Conservation (phyloP, 176 grass and related monocot genomes). For the Saccharum officinarum region DNA sequence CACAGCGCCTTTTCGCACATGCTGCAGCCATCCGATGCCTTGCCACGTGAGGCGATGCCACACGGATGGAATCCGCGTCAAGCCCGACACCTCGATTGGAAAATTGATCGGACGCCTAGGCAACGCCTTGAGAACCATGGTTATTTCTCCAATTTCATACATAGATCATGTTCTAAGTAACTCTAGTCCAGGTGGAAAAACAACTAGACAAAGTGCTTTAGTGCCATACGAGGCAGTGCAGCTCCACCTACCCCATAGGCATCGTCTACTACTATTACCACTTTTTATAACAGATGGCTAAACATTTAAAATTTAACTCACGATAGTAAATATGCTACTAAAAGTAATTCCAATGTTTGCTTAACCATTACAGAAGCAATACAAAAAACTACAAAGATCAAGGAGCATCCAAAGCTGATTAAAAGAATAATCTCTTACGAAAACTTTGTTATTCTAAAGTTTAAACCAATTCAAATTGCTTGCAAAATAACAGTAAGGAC, state of each 20-base stretch:
- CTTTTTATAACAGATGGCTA: not conserved
- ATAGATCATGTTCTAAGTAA: not conserved
- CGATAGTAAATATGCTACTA: not conserved
- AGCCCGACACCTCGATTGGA: not conserved
- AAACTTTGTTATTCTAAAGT: not conserved
- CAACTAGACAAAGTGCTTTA: not conserved
- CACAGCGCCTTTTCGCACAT: not conserved
- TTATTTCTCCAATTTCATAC: not conserved
- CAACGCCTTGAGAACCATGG: not conserved
- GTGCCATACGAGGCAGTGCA: not conserved
- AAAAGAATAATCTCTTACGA: not conserved
- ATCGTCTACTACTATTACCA: not conserved
- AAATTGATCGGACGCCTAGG: not conserved
- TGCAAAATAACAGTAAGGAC: not conserved
- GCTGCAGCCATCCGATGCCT: not conserved
- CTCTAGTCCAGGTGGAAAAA: not conserved
- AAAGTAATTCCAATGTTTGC: not conserved
- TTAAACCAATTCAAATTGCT: not conserved
- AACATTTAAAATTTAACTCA: not conserved
- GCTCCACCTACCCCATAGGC: not conserved
- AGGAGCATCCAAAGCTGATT: not conserved
- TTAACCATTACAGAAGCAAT: slow-evolving; percentile 1
- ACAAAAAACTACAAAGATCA: not conserved
- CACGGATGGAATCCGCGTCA: not conserved
- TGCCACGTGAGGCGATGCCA: not conserved